Base-by-base conservation (phyloP, 345 rosid species). In the Ceriops decandra region DNA sequence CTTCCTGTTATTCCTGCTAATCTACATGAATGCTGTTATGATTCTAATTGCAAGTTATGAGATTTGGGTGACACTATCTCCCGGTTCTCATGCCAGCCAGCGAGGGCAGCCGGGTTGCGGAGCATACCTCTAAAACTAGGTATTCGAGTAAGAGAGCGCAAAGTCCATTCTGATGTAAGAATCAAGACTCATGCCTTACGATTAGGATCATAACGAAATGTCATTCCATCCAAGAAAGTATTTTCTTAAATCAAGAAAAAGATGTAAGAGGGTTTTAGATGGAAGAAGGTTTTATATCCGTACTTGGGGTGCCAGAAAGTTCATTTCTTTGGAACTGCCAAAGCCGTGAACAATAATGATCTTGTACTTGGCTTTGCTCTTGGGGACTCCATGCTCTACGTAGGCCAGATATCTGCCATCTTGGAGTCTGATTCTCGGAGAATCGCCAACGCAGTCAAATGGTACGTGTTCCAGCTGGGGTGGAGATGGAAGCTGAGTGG, bases 321-420 rank as follows among this genome's bases (percentile, higher is more conserved):
- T 89, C 96, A 90, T 93, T 46, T 90, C 98, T 73, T 93, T 89
- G 68, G 98, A 93, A 87, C 97, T 90, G 65, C 96, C 98, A 68
- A 93, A 90, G 32, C 98, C 98, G 79, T 93, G 97, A 67, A 86
- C 90, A 70, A 93, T 68, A 64, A 93, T 62, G 80, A 93, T 83
- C 71, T 69, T 84, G 84, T 76, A 84, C 53, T 83, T 86, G 1
- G 98, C 75, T 69, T 81, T 59, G 64, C 70, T 75, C 79, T 77
- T 89, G 64, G 92, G 77, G 7, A 89, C 88, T 57, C 98, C 98
- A 68, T 62, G 78, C 76, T 93, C 98, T 22, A 42, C 83, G 84
- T 93, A 90, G 66, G 98, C 90, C 68, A 93, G 69, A 77, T 77
- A 74, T 57, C 98, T 83, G 54, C 98, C 97, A 72, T 90, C 98